Percentiles rank a stretch among this genome's conserved stretches.
These are phyloP conservation scores for Phytophthora crassamura DNA, from an alignment of 352 stramenopile genomes.

Conservation along the genomic window DNA sequence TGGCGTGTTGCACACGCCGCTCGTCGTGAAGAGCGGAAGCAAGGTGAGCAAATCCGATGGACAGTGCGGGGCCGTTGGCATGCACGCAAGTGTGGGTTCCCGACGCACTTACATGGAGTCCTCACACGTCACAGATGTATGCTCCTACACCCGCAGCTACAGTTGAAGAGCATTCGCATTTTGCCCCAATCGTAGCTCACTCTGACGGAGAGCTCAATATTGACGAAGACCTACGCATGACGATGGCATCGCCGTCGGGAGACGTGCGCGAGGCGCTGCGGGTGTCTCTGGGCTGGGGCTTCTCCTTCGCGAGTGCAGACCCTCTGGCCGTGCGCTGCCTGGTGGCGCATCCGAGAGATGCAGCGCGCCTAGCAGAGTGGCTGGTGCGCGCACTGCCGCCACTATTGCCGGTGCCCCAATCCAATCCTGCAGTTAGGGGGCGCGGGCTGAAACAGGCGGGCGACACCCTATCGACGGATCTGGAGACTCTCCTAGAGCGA, in stretches of 20 bases:
- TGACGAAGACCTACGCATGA: constrained; percentile 27
- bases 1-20: not conserved
- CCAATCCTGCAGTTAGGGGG: not conserved
- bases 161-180: constrained; percentile 6
- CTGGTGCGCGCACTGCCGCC: constrained; percentile 45
- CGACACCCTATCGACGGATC: not conserved
- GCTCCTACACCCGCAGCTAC: not conserved
- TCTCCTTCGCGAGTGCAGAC: constrained; percentile 59
- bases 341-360: constrained; percentile 43
- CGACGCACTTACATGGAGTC: too few species aligned
- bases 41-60: constrained; percentile 12
- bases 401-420: constrained; percentile 4
- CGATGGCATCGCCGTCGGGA: constrained; percentile 9
- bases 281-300: constrained; percentile 49
- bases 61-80: constrained; percentile 14
- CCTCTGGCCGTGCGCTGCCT: constrained; percentile 54
- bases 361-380: constrained; percentile 47
- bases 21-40: constrained; percentile 5
- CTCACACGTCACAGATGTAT: not conserved
- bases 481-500: constrained; percentile 56
- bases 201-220: constrained; percentile 7
- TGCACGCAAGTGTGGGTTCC: too few species aligned
- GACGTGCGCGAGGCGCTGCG: constrained; percentile 51
- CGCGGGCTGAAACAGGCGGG: constrained; percentile 1
- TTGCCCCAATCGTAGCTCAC: constrained; percentile 3